Evolutionary conservation across 306 rosid genomes (phyloP).

Genomic region (Canavalia ensiformis): DNA sequence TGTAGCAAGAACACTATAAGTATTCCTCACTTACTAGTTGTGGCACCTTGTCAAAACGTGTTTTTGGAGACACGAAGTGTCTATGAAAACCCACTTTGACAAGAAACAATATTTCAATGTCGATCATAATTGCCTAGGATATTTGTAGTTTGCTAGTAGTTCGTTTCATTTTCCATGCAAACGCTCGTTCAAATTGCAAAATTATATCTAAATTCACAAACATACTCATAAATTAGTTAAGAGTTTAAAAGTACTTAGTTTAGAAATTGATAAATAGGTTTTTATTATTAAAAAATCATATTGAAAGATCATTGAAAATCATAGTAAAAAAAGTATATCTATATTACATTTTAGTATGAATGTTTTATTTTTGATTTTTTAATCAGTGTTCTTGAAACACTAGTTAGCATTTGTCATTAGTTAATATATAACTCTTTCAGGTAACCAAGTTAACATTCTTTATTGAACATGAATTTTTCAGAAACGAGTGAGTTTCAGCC

Average conservation of each 20-base stretch:
- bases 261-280: too few relatives aligned
- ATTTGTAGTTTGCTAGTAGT: conserved; percentile 9
- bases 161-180: conserved; percentile 29
- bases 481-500: conserved; percentile 72
- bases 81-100: conserved; percentile 16
- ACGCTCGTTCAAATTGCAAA: neutral
- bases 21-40: neutral
- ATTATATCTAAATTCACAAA: conserved; percentile 4
- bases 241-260: too few relatives aligned
- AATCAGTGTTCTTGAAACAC: too few relatives aligned
- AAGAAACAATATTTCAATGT: conserved; percentile 12
- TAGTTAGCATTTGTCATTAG: too few relatives aligned
- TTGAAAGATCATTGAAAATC: too few relatives aligned
- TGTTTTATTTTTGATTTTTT: too few relatives aligned
- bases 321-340: too few relatives aligned
- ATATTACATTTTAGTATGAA: too few relatives aligned
- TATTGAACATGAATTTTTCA: conserved; percentile 49
- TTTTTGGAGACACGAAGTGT: neutral
- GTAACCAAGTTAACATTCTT: conserved; percentile 19
- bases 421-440: neutral
- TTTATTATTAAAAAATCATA: too few relatives aligned
- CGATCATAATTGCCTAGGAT: neutral
- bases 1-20: neutral
- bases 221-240: neutral
- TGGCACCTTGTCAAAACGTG: neutral